Base-by-base conservation (phyloP, 2,329 filamentous ascomycete genomes). In the Cryoendolithus antarcticus region DNA sequence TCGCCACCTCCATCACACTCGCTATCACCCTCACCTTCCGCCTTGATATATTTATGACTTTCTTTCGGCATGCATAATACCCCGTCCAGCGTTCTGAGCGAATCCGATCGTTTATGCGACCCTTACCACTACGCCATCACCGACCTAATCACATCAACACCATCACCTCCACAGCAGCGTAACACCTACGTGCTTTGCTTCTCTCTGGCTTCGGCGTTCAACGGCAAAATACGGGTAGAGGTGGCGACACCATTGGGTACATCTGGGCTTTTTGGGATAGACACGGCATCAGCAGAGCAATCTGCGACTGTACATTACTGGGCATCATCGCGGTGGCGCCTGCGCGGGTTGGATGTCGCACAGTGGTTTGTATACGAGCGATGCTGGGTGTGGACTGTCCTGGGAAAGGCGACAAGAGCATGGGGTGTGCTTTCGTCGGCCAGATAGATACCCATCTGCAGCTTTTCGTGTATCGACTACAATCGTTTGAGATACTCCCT, bases 21-120 rank as follows among this genome's bases (percentile, higher is more conserved):
- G 41, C 34, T 38, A 39, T 30, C 19, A 30, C 31, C 24, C 15
- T 21, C 30, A 37, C n/a, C 19, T 21, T 35, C 13, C 19, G 33
- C 40, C 30, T 36, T 32, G 13, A 39, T 30, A 10, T 19, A 4
- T 30, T 30, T 32, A 32, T 9, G 28, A 34, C 36, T 39, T 33
- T 13, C 19, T 34, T 32, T 42, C 35, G 37, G 34, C 39, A 34
- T 38, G 41, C 41, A 43, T 43, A 40, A 43, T 43, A 43, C 39
- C 38, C 35, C 28, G 30, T 43, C 34, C 32, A 43, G 41, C 41
- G 41, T 43, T 43, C 35, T 37, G 35, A 43, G 41, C 41, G 41
- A 41, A 34, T 19, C 38, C 37, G 35, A 35, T 32, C 37, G 36
- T 34, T 38, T 37, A 35, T 28, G 33, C 34, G 35, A 11, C 32